Base-by-base conservation (phyloP, 176 grass and related monocot species). In the Areca catechu region DNA sequence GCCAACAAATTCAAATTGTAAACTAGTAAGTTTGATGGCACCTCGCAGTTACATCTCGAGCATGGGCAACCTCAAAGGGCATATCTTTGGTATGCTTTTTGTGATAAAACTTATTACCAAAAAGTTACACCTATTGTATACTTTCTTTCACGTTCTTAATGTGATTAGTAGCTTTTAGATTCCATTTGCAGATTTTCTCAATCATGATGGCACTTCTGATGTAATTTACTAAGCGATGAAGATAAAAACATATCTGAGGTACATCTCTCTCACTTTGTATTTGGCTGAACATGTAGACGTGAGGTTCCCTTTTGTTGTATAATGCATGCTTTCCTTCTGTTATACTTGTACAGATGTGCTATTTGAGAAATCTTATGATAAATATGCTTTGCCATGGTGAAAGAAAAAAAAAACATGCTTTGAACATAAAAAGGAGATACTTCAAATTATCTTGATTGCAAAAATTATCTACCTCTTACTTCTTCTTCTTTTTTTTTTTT, bases 181-280 rank as follows among this genome's bases (percentile, higher is more conserved):
- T 49, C 90, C 90, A 71, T 95, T 86, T 86, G 90, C 90, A 95
- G 85, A 95, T 86, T 89, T 89, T 72, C 75, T 95, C 59, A 95
- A 95, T 69, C 79, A 86, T 83, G 85, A 89, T 15, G 66, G 66
- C 16, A 17, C 10, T 54, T 86, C 69, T 59, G 59, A 34, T 69
- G 67, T 79, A 70, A n/a, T 83, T 71, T 95, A 66, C 15, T 82
- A 62, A 75, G 73, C 21, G 74, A 89, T 22, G 61, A 77, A 62
- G 22, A 78, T 22, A 70, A 86, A 73, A 60, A 86, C 75, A 75
- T 82, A 57, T 85, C 69, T 43, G 90, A 86, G 85, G 85, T 89
- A 89, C 47, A 68, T 20, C 9, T 78, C 1, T 67, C 19, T 43
- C 14, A 43, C 34, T 43, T 43, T 43, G 9, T 12, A 43, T 43